Base-by-base conservation (phyloP, 225 moss, liverwort and hornwort genomes). In the Takakia lepidozioides region DNA sequence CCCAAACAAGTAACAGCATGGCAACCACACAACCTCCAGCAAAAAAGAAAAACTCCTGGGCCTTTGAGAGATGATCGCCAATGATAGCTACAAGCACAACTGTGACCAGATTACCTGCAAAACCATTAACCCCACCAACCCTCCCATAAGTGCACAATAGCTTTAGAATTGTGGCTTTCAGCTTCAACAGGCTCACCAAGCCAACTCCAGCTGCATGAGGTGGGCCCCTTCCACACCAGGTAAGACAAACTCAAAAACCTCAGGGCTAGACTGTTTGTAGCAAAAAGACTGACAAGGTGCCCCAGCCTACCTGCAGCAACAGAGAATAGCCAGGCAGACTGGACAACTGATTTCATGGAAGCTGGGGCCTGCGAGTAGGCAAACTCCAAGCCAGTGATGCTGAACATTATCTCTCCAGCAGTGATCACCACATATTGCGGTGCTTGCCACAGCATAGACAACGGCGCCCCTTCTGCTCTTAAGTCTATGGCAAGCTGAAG, bases 341-440 rank as follows among this genome's bases (percentile, higher is more conserved):
- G 87, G 14, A 91, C 91, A 25, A 84, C 77, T 14, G 95, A 67
- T 42, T 91, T 98, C 95, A 98, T 98, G 27, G 87, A 78, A 20
- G 72, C 74, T n/a, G 91, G 95, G 46, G 95, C 87, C 67, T 98
- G 73, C 1, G 84, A 80, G 52, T 98, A 98, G 0, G 95, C 95
- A 50, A 98, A 98, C 43, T 98, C 95, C 35, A 98, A 65, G 34
- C 95, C 87, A 2, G 90, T 87, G 49, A 98, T 98, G 71, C 87
- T 90, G 63, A 91, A 91, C 85, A 98, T 42, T 39, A 98, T 83
- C 57, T 98, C 95, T 10, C 95, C 95, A 11, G 87, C 75, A n/a
- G 87, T 98, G 34, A 98, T 83, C 7, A 79, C 42, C 2, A 91
- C 68, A 23, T 74, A 65, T 49, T 87, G 91, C 22, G 90, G 90